Base-by-base conservation (phyloP, 495 filamentous ascomycete genomes). In the Xylaria curta region DNA sequence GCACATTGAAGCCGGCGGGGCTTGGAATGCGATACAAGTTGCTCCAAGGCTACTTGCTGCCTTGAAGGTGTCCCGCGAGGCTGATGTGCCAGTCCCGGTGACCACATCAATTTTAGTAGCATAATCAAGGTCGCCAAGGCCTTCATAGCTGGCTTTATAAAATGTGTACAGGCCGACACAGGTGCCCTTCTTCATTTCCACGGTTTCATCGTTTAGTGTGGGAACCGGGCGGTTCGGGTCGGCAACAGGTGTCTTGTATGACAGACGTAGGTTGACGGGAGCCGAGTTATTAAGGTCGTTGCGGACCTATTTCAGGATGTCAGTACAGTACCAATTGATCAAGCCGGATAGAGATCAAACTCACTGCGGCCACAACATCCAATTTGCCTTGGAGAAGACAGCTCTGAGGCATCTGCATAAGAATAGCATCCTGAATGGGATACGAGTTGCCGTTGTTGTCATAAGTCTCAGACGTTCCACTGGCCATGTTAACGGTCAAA, bases 151-250 rank as follows among this genome's bases (percentile, higher is more conserved):
- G 1, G 80, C 86, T 12, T 81, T 83, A 73, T 86, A 89, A 33
- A 90, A 80, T 21, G 81, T 86, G 70, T 91, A 89, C 9, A 74
- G 72, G 8, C 89, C 89, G 44, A 86, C 76, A 47, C 87, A 85
- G 46, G 80, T 69, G 13, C 85, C 83, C 71, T 85, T 76, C 4
- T 79, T 76, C 86, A 91, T 88, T 9, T 79, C 67, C 9, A 85
- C 49, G 4, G 79, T 83, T 8, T 78, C 74, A 6, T 74, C 82
- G 33, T 82, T 82, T 19, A 91, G 72, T 0, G 76, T 76, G 13
- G 89, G 87, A 24, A 89, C 81, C 1, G 87, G 83, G 62, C 82
- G 82, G 54, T 81, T 84, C 33, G 76, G 77, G 17, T 74, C 75
- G 26, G 71, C 74, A 15, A 82, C 81, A 4, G 87, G 82, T 6